These are phyloP conservation scores for Bertia moriformis DNA, from an alignment of 2,329 filamentous ascomycete species.

Conservation along the genomic window DNA sequence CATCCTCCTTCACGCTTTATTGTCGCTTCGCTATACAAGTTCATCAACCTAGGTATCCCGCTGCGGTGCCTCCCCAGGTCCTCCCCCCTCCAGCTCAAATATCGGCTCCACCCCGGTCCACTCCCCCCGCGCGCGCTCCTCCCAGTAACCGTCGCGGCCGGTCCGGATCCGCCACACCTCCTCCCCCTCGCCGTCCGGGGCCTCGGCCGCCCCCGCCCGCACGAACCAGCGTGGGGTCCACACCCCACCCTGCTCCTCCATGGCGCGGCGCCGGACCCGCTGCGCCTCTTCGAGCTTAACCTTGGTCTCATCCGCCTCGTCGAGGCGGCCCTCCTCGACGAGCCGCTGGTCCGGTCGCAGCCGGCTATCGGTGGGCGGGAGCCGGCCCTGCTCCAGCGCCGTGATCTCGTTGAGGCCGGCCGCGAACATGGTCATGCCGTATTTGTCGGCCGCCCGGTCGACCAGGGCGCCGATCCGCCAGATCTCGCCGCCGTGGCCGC, in stretches of 20 bases:
- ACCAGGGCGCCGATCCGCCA: conserved; percentile 72
- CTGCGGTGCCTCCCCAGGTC: conserved; percentile 12
- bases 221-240: conserved; percentile 77
- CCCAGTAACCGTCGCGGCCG: conserved; percentile 88
- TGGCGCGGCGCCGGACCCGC: conserved; percentile 53
- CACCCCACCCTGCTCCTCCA: conserved; percentile 61
- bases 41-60: conserved; percentile 1
- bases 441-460: conserved; percentile 63
- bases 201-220: conserved; percentile 39
- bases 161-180: conserved; percentile 63
- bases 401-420: conserved; percentile 81
- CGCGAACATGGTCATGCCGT: conserved; percentile 78
- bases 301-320: conserved; percentile 73
- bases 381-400: conserved; percentile 54
- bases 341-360: conserved; percentile 78
- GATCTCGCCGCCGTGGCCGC: conserved; percentile 47
- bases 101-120: conserved; percentile 47
- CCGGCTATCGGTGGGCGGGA: conserved; percentile 71
- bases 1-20: conserved; percentile 2
- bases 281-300: conserved; percentile 74
- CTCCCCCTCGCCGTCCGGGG: conserved; percentile 40
- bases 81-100: conserved; percentile 22
- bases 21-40: conserved; percentile 1
- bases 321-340: conserved; percentile 67
- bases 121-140: conserved; percentile 54